These are phyloP conservation scores for Limonium bicolor DNA, from an alignment of 148 eudicot species.

Conservation along the genomic window DNA sequence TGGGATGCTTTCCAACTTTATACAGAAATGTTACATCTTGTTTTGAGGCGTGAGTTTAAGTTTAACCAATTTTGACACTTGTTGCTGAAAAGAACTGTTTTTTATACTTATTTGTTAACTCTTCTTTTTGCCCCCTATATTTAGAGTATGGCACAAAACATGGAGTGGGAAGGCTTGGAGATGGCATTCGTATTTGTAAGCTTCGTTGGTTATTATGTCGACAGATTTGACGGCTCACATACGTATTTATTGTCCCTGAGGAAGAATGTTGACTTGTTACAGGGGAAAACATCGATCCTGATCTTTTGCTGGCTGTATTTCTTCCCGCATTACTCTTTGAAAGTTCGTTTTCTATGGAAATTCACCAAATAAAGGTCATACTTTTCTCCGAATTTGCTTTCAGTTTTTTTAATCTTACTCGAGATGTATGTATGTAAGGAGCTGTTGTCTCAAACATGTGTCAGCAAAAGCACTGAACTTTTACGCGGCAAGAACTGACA, in stretches of 20 bases:
- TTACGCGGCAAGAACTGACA: too few species aligned
- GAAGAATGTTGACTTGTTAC: neutral
- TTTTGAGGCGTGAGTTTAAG: neutral
- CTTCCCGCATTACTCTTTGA: conserved; percentile 97
- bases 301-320: conserved; percentile 87
- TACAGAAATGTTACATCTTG: neutral
- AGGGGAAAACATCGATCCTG: conserved; percentile 95
- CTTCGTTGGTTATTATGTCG: conserved; percentile 2
- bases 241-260: conserved; percentile 3
- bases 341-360: conserved; percentile 92
- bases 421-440: too few species aligned
- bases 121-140: too few species aligned
- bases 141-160: conserved; percentile 88
- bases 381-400: too few species aligned
- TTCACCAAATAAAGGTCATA: conserved; percentile 99
- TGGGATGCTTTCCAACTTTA: too few species aligned
- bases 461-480: too few species aligned
- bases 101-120: neutral
- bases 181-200: conserved; percentile 95
- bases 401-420: too few species aligned
- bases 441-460: too few species aligned
- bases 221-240: neutral
- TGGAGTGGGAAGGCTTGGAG: conserved; percentile 70
- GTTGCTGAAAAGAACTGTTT: neutral
- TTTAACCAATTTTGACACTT: conserved; percentile 1